These are phyloP conservation scores for Fusarium bactridioides DNA, from an alignment of 2,329 filamentous ascomycete genomes.

Conservation along the genomic window DNA sequence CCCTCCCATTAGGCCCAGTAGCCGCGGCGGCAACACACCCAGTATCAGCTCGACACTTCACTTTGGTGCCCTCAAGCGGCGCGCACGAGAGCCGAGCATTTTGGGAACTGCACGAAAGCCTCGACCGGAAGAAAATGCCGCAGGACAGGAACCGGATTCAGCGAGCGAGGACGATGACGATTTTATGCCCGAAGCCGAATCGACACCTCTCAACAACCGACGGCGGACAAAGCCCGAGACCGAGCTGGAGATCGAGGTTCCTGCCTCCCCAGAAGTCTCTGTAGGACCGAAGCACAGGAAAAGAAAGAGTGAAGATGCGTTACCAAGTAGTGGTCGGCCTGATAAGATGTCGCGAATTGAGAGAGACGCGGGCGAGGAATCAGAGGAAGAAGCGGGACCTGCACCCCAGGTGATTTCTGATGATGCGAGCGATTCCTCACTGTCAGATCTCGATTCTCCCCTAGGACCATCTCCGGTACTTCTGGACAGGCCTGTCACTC, in stretches of 20 bases:
- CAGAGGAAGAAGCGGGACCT: conserved; percentile 22
- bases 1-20: conserved; percentile 61
- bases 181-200: conserved; percentile 72
- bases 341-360: conserved; percentile 48
- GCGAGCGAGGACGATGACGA: conserved; percentile 58
- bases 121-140: conserved; percentile 45
- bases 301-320: conserved; percentile 62
- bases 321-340: conserved; percentile 49
- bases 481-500: conserved; percentile 50
- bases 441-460: conserved; percentile 51
- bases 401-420: conserved; percentile 7
- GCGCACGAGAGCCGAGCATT: conserved; percentile 68
- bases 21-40: conserved; percentile 57
- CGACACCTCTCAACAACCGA: conserved; percentile 65
- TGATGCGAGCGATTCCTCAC: conserved; percentile 49
- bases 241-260: conserved; percentile 28
- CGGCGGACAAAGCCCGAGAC: conserved; percentile 48
- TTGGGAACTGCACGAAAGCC: conserved; percentile 60
- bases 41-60: conserved; percentile 61
- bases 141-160: conserved; percentile 44
- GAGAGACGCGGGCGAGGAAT: conserved; percentile 23
- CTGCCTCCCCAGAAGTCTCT: conserved; percentile 39
- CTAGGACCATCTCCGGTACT: conserved; percentile 41
- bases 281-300: conserved; percentile 55
- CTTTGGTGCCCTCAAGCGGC: conserved; percentile 65